Conservation (phyloP, 75 land plant species). For the Pinus tabuliformis region DNA sequence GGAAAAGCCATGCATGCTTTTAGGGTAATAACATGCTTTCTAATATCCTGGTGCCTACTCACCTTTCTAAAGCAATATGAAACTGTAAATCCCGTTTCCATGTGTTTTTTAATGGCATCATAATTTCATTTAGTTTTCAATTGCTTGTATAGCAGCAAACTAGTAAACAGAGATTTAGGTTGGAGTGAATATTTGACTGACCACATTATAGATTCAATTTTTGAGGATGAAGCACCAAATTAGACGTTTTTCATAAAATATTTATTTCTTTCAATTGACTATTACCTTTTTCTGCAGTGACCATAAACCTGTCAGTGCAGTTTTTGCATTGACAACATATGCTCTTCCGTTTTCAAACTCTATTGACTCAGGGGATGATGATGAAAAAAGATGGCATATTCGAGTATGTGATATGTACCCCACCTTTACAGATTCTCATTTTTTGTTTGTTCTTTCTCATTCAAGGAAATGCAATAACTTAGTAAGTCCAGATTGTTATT, state of each 20-base stretch:
- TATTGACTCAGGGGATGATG: conserved; percentile 22
- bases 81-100: not conserved
- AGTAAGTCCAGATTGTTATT: not conserved
- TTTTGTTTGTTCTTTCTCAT: not conserved
- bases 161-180: not conserved
- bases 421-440: not conserved
- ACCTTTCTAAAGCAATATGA: not conserved
- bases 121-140: not conserved
- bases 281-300: conserved; percentile 22
- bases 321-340: conserved; percentile 32
- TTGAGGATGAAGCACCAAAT: not conserved
- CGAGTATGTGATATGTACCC: conserved; percentile 2
- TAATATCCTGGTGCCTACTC: not conserved
- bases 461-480: not conserved
- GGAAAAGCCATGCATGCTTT: not conserved
- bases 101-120: not conserved
- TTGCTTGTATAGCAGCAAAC: not conserved
- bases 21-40: not conserved
- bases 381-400: conserved; percentile 37
- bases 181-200: not conserved
- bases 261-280: not conserved
- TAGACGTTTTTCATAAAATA: not conserved
- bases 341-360: conserved; percentile 33
- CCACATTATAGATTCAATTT: not conserved
- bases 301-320: conserved; percentile 58